These are phyloP conservation scores for Erodium trifolium DNA, from an alignment of 441 rosid genomes.

Conservation along the genomic window DNA sequence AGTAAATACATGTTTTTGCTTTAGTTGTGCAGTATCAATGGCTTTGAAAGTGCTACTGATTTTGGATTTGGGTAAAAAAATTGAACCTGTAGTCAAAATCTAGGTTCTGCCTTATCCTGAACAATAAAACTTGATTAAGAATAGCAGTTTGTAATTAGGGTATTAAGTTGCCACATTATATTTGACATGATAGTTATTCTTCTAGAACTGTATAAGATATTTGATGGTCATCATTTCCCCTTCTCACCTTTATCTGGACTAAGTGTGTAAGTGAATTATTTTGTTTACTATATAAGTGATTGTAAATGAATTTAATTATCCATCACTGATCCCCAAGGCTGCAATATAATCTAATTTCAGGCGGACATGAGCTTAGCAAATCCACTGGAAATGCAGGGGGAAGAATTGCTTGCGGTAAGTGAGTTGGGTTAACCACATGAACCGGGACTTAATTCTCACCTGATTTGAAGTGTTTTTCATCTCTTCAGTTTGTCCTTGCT, in stretches of 20 bases:
- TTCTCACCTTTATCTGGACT: background rate
- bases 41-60: background rate
- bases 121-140: background rate
- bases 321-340: background rate
- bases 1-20: background rate
- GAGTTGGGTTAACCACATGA: background rate
- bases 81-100: background rate
- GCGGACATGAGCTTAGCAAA: constrained; percentile 83
- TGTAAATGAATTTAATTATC: too few species aligned
- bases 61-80: background rate
- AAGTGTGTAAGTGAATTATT: background rate
- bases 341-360: constrained; percentile 24
- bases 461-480: background rate
- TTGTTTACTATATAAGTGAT: too few species aligned
- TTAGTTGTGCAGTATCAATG: background rate
- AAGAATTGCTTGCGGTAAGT: constrained; percentile 72
- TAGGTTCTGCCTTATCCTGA: constrained; percentile 1
- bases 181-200: background rate
- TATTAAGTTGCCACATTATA: too few species aligned
- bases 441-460: background rate
- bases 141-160: background rate
- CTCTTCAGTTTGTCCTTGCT: too few species aligned
- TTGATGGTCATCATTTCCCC: background rate
- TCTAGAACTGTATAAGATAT: background rate
- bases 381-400: constrained; percentile 86